Percentiles rank a stretch among this genome's conserved stretches.
Evolutionary conservation across 192 early-diverging fungal genomes (phyloP).

Genomic region (Backusella parvicylindrica): DNA sequence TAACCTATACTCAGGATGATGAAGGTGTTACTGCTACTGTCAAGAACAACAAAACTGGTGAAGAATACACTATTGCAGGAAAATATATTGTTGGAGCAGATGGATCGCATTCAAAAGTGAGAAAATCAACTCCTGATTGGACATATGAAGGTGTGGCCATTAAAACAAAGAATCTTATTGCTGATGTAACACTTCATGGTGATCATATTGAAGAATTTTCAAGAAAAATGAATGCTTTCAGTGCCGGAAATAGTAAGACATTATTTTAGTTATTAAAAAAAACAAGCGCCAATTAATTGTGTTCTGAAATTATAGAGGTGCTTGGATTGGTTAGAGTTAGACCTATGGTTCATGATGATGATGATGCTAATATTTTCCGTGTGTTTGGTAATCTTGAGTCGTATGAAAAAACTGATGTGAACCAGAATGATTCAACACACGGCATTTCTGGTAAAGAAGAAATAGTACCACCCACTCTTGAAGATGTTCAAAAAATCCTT

Average conservation of each 20-base stretch:
- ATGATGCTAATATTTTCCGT: too few relatives aligned
- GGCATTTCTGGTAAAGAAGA: too few relatives aligned
- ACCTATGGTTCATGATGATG: too few relatives aligned
- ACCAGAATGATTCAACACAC: too few relatives aligned
- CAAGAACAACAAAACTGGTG: not conserved
- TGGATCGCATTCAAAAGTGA: slow-evolving; percentile 27
- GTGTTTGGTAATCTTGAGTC: too few relatives aligned
- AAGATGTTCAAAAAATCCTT: too few relatives aligned
- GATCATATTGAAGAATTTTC: not conserved
- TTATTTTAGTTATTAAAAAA: too few relatives aligned
- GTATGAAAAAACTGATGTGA: too few relatives aligned
- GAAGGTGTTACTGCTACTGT: slow-evolving; percentile 8
- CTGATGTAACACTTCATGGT: slow-evolving; percentile 19
- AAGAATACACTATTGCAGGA: not conserved
- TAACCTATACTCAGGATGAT: slow-evolving; percentile 11
- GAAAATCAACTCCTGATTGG: slow-evolving; percentile 18
- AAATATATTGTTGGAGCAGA: slow-evolving; percentile 30
- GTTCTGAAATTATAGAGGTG: too few relatives aligned
- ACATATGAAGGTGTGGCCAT: slow-evolving; percentile 16
- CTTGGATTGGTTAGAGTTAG: too few relatives aligned
- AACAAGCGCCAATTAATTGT: too few relatives aligned
- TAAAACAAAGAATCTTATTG: slow-evolving; percentile 5
- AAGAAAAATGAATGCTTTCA: not conserved
- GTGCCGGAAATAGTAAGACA: not conserved
- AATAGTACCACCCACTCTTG: too few relatives aligned